Evolutionary conservation across 139 green algal genomes (phyloP), one percentile per base, ranked within the genome.

Genomic region (Gonium pectorale): DNA sequence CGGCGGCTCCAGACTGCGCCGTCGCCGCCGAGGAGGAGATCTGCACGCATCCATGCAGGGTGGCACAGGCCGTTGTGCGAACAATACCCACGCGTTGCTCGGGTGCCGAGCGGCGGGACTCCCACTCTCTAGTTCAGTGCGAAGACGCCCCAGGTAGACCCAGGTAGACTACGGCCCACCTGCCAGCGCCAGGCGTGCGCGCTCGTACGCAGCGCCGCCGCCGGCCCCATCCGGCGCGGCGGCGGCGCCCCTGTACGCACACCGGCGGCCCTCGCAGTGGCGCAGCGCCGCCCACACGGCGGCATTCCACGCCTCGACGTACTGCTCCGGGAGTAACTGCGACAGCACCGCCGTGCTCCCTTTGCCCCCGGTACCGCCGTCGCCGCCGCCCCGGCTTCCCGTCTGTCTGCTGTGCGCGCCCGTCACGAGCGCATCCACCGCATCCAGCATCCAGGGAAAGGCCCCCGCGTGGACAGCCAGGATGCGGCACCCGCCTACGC

Each of bases 1-100:
- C 78, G 60, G 13, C 86, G 60, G 33, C 44, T 86, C 86, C 86
- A 89, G 11, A 89, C 86, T 26, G 86, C 68, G 24, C 86, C 71
- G 2, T 86, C 66, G 7, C 51, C 56, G 27, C 46, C 56, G 29
- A 83, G 37, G 6, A 89, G 52, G 35, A 79, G 22, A 19, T 46
- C 79, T 85, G 79, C 0, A 29, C 5, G 6, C 54, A 22, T 17
- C 17, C 2, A n/a, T 37, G 67, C 46, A 11, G 15, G 46, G 46
- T 11, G 46, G 46, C 13, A 15, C 15, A 54, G 46, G n/a, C n/a
- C n/a, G n/a, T n/a, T n/a, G n/a, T n/a, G n/a, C n/a, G n/a, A n/a
- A n/a, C n/a, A n/a, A n/a, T n/a, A n/a, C n/a, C n/a, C n/a, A n/a
- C n/a, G n/a, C n/a, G n/a, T n/a, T n/a, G n/a, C n/a, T n/a, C n/a